Conservation (phyloP, 2,329 filamentous ascomycete genomes). For the Ascochyta rabiei region DNA sequence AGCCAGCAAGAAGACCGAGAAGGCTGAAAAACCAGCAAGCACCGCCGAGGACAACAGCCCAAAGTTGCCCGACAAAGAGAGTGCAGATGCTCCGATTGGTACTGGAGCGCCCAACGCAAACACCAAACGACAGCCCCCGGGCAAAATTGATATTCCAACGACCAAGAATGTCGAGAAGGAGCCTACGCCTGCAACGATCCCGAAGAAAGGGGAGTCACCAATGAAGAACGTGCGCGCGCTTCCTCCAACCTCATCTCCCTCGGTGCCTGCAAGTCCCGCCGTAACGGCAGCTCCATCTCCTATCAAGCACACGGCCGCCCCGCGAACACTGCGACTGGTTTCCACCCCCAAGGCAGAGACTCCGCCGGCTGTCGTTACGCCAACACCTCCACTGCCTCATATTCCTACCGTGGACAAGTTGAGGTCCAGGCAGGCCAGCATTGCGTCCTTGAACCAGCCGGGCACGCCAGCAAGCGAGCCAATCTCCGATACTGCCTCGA, state of each 20-base stretch:
- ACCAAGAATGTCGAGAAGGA: constrained; percentile 33
- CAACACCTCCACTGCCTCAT: constrained; percentile 40
- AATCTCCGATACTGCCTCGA: constrained; percentile 76
- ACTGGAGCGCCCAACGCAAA: constrained; percentile 19
- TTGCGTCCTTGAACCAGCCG: constrained; percentile 67
- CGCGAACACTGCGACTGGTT: constrained; percentile 74
- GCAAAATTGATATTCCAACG: constrained; percentile 56
- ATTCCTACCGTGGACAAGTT: constrained; percentile 49
- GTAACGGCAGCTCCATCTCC: constrained; percentile 57
- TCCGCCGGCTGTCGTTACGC: constrained; percentile 50
- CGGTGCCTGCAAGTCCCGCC: constrained; percentile 58
- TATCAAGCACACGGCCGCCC: constrained; percentile 50
- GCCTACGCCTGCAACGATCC: constrained; percentile 17
- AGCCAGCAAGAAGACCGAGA: constrained; percentile 24
- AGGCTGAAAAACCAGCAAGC: constrained; percentile 2
- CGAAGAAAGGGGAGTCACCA: constrained; percentile 31
- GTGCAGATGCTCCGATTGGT: constrained; percentile 12
- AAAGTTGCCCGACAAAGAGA: constrained; percentile 21
- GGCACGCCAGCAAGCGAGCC: constrained; percentile 75
- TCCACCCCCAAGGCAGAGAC: constrained; percentile 68
- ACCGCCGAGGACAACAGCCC: constrained; percentile 18
- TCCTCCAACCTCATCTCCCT: constrained; percentile 53
- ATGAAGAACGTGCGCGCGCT: constrained; percentile 33
- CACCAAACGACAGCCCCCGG: constrained; percentile 51
- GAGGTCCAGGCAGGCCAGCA: constrained; percentile 58